These are phyloP conservation scores for Cladosporium sp. DNA, from an alignment of 2,329 filamentous ascomycete species.

Conservation along the genomic window DNA sequence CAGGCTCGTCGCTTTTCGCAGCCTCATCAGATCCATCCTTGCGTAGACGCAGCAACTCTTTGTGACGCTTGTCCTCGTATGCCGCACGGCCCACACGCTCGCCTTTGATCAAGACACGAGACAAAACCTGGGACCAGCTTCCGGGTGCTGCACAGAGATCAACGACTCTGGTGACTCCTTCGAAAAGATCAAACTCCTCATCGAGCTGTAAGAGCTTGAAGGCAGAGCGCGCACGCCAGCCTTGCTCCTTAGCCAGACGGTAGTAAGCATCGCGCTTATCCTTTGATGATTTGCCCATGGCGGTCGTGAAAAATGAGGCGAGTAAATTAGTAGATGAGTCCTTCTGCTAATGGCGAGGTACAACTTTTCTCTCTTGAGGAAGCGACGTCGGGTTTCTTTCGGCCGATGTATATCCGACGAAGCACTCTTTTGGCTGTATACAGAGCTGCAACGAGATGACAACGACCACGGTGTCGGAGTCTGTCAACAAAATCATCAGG, in stretches of 20 bases:
- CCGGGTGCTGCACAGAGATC: slow-evolving; percentile 94
- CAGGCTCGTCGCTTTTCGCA: neutral
- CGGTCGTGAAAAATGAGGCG: neutral
- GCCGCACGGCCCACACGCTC: slow-evolving; percentile 81
- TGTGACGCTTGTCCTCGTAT: slow-evolving; percentile 79
- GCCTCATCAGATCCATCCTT: slow-evolving; percentile 5
- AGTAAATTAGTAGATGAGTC: neutral
- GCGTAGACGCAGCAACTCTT: slow-evolving; percentile 28
- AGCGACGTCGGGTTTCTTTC: too few species aligned
- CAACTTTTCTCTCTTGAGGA: neutral
- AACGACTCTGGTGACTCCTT: slow-evolving; percentile 84
- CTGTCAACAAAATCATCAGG: too few species aligned
- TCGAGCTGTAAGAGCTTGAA: slow-evolving; percentile 97
- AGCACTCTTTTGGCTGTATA: too few species aligned
- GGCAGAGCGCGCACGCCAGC: slow-evolving; percentile 91
- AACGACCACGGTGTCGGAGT: too few species aligned
- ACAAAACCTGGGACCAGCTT: slow-evolving; percentile 96
- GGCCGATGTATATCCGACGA: too few species aligned
- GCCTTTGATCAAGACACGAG: slow-evolving; percentile 85
- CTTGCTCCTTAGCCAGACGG: slow-evolving; percentile 94
- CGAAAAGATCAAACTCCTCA: slow-evolving; percentile 91
- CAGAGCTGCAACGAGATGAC: too few species aligned
- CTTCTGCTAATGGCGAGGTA: neutral
- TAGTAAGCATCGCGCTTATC: slow-evolving; percentile 99
- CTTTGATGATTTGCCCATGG: slow-evolving; percentile 76